These are phyloP conservation scores for Cladosporium velox DNA, from an alignment of 2,329 filamentous ascomycete genomes.

Conservation along the genomic window DNA sequence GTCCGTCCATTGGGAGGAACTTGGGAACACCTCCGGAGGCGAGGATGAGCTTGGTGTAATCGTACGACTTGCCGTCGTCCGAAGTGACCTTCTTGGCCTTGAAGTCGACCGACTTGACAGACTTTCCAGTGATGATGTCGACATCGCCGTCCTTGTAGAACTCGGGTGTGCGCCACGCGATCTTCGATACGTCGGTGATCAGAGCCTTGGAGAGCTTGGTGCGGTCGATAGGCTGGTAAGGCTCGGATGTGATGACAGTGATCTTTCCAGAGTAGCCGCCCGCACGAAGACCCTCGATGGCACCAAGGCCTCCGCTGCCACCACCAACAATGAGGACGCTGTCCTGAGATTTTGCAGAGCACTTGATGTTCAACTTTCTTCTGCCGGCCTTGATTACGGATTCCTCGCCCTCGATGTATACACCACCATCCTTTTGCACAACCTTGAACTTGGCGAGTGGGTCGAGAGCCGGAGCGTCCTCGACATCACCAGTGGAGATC, in stretches of 20 bases:
- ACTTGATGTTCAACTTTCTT: slow-evolving; percentile 72
- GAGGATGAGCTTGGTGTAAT: slow-evolving; percentile 86
- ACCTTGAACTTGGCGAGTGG: slow-evolving; percentile 81
- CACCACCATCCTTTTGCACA: slow-evolving; percentile 74
- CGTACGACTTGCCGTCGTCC: slow-evolving; percentile 66
- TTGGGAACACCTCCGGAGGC: slow-evolving; percentile 82
- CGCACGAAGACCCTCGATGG: slow-evolving; percentile 78
- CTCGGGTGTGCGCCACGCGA: slow-evolving; percentile 72
- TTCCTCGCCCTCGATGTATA: slow-evolving; percentile 83
- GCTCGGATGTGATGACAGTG: slow-evolving; percentile 81
- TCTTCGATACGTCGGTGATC: slow-evolving; percentile 75
- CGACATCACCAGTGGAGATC: slow-evolving; percentile 83
- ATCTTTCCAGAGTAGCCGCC: slow-evolving; percentile 78
- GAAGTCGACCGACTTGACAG: slow-evolving; percentile 77
- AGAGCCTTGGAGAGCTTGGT: slow-evolving; percentile 95
- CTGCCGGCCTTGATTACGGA: slow-evolving; percentile 74
- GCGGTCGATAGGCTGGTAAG: slow-evolving; percentile 81
- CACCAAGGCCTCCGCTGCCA: slow-evolving; percentile 79
- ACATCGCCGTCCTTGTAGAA: slow-evolving; percentile 71
- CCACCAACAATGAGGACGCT: slow-evolving; percentile 79
- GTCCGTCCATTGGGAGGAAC: slow-evolving; percentile 75
- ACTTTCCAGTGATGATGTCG: slow-evolving; percentile 54
- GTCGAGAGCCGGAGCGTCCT: slow-evolving; percentile 90
- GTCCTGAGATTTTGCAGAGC: slow-evolving; percentile 58
- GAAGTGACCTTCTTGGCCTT: slow-evolving; percentile 71